These are phyloP conservation scores for Parafenestella ontariensis DNA, from an alignment of 2,329 filamentous ascomycete species.

Conservation along the genomic window DNA sequence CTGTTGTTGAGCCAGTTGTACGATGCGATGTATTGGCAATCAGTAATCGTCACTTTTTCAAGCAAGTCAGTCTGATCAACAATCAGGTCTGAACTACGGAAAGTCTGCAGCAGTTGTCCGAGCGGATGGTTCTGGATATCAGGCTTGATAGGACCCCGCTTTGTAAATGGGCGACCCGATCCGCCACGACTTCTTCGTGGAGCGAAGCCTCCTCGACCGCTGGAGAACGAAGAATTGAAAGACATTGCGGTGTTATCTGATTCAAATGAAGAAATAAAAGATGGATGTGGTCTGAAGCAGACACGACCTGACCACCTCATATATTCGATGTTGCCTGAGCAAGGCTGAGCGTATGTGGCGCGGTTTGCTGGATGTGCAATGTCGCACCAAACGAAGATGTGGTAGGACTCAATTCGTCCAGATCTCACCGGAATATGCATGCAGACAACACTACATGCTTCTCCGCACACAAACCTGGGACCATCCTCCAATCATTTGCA, in stretches of 20 bases:
- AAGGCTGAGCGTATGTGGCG: conserved; percentile 36
- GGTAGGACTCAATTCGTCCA: conserved; percentile 21
- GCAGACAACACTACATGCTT: conserved; percentile 15
- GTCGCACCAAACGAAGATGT: conserved; percentile 24
- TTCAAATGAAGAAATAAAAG: neutral
- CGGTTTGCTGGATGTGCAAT: conserved; percentile 18
- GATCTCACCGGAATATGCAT: conserved; percentile 20
- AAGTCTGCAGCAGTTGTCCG: conserved; percentile 32
- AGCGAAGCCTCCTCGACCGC: conserved; percentile 30
- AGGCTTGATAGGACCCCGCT: conserved; percentile 19
- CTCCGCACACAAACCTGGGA: conserved; percentile 16
- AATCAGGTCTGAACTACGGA: conserved; percentile 22
- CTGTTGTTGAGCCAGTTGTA: conserved; percentile 59
- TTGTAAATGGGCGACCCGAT: conserved; percentile 10
- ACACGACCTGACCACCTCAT: conserved; percentile 1
- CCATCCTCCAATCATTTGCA: conserved; percentile 36
- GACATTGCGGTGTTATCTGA: conserved; percentile 3
- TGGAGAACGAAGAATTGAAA: conserved; percentile 8
- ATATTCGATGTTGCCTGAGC: conserved; percentile 23
- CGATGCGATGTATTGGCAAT: conserved; percentile 56
- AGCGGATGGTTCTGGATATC: conserved; percentile 40
- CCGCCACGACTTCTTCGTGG: conserved; percentile 30
- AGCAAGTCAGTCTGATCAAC: neutral
- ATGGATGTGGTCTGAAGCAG: neutral
- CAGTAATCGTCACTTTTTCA: conserved; percentile 41